Percentiles rank a stretch among this genome's conserved stretches.
These are phyloP conservation scores for Tephrocybe sp. DNA, from an alignment of 768 basidiomycete species.

Conservation along the genomic window DNA sequence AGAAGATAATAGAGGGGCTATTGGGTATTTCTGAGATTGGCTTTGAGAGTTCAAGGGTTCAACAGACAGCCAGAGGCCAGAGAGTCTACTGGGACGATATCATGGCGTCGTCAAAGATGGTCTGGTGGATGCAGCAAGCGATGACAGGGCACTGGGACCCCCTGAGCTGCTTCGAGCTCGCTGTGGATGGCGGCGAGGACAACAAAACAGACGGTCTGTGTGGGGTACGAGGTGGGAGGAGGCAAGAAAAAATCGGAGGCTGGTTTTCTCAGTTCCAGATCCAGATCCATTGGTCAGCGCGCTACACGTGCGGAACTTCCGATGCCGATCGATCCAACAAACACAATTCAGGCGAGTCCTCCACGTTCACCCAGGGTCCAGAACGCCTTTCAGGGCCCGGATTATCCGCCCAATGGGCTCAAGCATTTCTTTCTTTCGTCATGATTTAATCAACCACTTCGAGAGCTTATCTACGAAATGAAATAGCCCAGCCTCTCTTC, in stretches of 20 bases:
- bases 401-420: too few species aligned
- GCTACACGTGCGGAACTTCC: conserved; percentile 18
- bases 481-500: too few species aligned
- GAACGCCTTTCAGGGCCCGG: background rate
- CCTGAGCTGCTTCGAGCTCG: conserved; percentile 20
- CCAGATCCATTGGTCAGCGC: conserved; percentile 22
- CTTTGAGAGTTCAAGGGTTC: conserved; percentile 14
- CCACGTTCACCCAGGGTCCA: background rate
- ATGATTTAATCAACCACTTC: background rate
- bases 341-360: background rate
- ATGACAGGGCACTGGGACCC: conserved; percentile 14
- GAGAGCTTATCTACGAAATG: background rate
- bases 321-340: conserved; percentile 3
- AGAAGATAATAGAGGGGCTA: conserved; percentile 12
- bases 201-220: conserved; percentile 4
- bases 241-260: conserved; percentile 13
- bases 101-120: conserved; percentile 33
- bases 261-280: conserved; percentile 18
- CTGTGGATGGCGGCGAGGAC: conserved; percentile 6
- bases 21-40: conserved; percentile 19
- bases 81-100: conserved; percentile 41
- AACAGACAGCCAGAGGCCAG: conserved; percentile 21
- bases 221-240: conserved; percentile 15
- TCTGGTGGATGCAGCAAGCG: conserved; percentile 17
- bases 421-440: too few species aligned